These are phyloP conservation scores for Linanthus parryae DNA, from an alignment of 148 eudicot species.

Conservation along the genomic window DNA sequence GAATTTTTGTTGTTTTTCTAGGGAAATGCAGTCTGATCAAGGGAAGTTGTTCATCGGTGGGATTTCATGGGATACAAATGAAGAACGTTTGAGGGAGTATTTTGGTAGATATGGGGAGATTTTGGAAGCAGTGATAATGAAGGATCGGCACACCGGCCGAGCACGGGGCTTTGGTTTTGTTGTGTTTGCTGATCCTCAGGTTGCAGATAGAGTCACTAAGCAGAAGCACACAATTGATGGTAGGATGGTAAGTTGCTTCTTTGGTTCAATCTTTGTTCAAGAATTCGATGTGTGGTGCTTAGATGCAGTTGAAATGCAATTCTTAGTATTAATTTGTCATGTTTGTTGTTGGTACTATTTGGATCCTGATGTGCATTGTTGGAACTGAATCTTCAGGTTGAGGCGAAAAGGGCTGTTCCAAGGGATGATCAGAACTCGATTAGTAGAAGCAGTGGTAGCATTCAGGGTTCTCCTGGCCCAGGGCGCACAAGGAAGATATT, in stretches of 20 bases:
- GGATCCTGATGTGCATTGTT: background rate
- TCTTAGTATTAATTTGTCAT: background rate
- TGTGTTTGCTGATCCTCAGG: conserved; percentile 69
- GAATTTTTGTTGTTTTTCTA: conserved; percentile 11
- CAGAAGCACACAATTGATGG: conserved; percentile 86
- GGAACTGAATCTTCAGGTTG: conserved; percentile 20
- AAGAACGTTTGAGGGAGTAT: conserved; percentile 73
- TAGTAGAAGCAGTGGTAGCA: conserved; percentile 29
- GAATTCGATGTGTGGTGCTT: no score
- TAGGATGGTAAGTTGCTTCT: conserved; percentile 53
- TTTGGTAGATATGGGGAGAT: conserved; percentile 70
- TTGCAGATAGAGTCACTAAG: conserved; percentile 65
- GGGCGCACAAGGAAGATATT: conserved; percentile 27
- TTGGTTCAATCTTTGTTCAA: no score
- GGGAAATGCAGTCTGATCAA: conserved; percentile 74
- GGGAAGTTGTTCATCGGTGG: conserved; percentile 86
- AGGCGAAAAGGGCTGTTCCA: conserved; percentile 35
- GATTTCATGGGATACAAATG: conserved; percentile 84
- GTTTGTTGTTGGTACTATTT: background rate
- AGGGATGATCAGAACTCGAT: conserved; percentile 29
- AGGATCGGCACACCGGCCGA: conserved; percentile 79
- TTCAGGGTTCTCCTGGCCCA: conserved; percentile 43
- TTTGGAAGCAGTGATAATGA: conserved; percentile 82
- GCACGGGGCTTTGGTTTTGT: conserved; percentile 87
- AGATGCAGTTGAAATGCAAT: background rate